Base-by-base conservation (phyloP, 352 stramenopile species). In the Globisporangium recalcitrans region DNA sequence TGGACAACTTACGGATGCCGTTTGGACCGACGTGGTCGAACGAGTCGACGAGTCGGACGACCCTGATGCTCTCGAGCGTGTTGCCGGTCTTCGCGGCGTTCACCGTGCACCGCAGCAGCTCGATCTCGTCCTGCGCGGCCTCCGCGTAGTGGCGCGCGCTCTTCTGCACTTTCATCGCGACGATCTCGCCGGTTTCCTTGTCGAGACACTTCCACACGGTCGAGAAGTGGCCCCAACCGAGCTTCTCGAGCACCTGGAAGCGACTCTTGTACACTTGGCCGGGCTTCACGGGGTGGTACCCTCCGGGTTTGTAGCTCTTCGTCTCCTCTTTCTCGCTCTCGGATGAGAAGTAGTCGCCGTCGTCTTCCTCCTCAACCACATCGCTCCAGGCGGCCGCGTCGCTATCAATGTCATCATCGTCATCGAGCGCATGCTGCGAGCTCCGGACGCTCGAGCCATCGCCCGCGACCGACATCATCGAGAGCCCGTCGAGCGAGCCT, bases 181-280 rank as follows among this genome's bases (percentile, higher is more conserved):
- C 96, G 62, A 97, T 86, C n/a, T 70, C 61, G 13, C 69, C 75
- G n/a, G 73, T 90, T 16, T 77, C 46, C 40, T 72, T 74, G 78
- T 99, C 96, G 59, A 90, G 86, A 55, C 96, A 97, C 77, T 99
- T 98, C 98, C 97, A 99, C 21, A 99, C 98, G 4, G 98, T 99
- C 42, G 97, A 99, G 74, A 99, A 99, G 72, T 99, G 98, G 27
- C 98, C 98, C 98, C 98, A 99, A 22, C 98, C 98, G 36, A 99
- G 87, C 75, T 99, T 99, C 70, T 98, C 93, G 40, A 99, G 81
- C 60, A 99, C 93, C 29, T 97, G 80, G 67, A 99, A 99, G 64
- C 96, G 79, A 8, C 71, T 70, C 54, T 96, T 97, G 80, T 91
- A 98, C 58, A 97, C 78, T 42, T 98, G 93, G 4, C 92, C 95